These are phyloP conservation scores for Penicillium sp. DNA, from an alignment of 2,329 filamentous ascomycete genomes.

Conservation along the genomic window DNA sequence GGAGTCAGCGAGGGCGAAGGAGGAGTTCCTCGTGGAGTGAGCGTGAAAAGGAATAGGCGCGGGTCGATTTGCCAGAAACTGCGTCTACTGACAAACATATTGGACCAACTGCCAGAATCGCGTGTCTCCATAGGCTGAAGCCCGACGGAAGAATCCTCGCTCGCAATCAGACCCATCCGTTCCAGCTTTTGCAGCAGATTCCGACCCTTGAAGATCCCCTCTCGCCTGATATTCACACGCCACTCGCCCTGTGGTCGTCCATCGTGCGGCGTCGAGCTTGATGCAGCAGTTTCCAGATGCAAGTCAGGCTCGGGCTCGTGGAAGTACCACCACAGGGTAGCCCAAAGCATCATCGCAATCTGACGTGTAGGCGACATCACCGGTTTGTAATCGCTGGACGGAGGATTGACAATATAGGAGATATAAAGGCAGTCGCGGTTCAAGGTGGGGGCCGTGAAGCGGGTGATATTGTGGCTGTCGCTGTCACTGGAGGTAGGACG, in stretches of 20 bases:
- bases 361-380: conserved; percentile 81
- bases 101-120: conserved; percentile 70
- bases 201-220: conserved; percentile 84
- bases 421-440: conserved; percentile 85
- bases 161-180: conserved; percentile 85
- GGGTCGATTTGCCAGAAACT: conserved; percentile 94
- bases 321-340: conserved; percentile 96
- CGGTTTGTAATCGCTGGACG: conserved; percentile 78
- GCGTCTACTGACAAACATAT: conserved; percentile 80
- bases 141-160: conserved; percentile 76
- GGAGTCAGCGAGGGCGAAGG: conserved; percentile 59
- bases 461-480: conserved; percentile 41
- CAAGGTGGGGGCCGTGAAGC: conserved; percentile 77
- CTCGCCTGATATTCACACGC: conserved; percentile 80
- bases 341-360: conserved; percentile 96
- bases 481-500: conserved; percentile 26
- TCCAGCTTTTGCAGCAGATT: conserved; percentile 90
- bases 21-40: conserved; percentile 65
- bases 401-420: conserved; percentile 86
- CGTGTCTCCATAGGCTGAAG: conserved; percentile 64
- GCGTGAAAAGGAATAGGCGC: conserved; percentile 84
- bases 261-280: conserved; percentile 67
- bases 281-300: conserved; percentile 67
- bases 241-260: conserved; percentile 85
- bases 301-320: conserved; percentile 78